phyloP scores from a whole-genome alignment of 1,284 basidiomycete genomes.

The Moesziomyces globuligerus region DNA sequence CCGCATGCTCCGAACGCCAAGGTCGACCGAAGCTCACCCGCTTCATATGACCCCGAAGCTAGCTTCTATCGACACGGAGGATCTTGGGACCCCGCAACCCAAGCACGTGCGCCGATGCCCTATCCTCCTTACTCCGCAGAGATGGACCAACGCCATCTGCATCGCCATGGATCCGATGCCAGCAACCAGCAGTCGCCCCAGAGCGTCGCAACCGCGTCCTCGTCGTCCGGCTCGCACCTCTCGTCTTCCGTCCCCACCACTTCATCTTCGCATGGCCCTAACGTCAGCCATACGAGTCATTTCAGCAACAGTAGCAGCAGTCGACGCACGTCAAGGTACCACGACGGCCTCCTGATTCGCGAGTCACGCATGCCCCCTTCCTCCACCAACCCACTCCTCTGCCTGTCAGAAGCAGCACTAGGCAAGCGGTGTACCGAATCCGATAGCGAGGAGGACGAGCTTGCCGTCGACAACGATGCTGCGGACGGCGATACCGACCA shows the following conservation, averaged over 20 bases:
- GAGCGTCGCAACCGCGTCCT: conserved; percentile 25
- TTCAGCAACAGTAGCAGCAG: conserved; percentile 26
- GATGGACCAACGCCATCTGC: conserved; percentile 3
- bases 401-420: conserved; percentile 46
- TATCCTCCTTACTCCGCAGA: conserved; percentile 5
- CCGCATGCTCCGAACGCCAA: conserved; percentile 6
- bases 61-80: conserved; percentile 12
- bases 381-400: conserved; percentile 45
- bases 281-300: conserved; percentile 16
- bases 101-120: conserved; percentile 1
- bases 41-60: conserved; percentile 3
- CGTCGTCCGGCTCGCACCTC: conserved; percentile 15
- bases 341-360: conserved; percentile 45
- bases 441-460: conserved; percentile 42
- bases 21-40: conserved; percentile 22
- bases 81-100: conserved; percentile 15
- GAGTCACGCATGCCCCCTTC: conserved; percentile 47
- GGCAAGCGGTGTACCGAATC: conserved; percentile 46
- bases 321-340: conserved; percentile 44
- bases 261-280: conserved; percentile 18
- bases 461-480: conserved; percentile 11
- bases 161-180: conserved; percentile 36
- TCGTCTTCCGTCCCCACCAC: conserved; percentile 26
- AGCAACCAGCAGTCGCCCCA: conserved; percentile 39
- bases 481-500: conserved; percentile 10